Conservation (phyloP, 1,284 basidiomycete species). For the Dichomitus squalens region DNA sequence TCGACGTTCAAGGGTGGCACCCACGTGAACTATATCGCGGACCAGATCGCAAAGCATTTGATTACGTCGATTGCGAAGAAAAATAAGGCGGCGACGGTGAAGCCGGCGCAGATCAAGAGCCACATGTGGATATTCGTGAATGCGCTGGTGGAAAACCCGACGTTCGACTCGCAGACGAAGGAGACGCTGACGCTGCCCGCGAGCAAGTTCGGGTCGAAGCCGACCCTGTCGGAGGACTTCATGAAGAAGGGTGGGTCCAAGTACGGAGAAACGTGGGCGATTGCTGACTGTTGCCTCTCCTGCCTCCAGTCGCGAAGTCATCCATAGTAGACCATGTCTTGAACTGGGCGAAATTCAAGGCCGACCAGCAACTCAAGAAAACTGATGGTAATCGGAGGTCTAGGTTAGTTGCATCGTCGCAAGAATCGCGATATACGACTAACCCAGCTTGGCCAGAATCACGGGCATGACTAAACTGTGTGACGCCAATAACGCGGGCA, state of each 20-base stretch:
- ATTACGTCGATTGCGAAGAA: slow-evolving; percentile 90
- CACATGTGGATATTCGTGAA: slow-evolving; percentile 99
- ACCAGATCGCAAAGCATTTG: slow-evolving; percentile 87
- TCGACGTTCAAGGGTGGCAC: slow-evolving; percentile 97
- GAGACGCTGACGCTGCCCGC: slow-evolving; percentile 90
- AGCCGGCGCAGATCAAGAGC: slow-evolving; percentile 92
- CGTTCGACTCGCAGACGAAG: slow-evolving; percentile 99
- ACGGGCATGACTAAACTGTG: slow-evolving; percentile 93
- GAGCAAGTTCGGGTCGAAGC: slow-evolving; percentile 92
- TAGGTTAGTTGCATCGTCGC: slow-evolving; percentile 50
- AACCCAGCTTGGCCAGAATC: slow-evolving; percentile 51
- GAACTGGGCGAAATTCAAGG: slow-evolving; percentile 96
- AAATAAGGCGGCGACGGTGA: slow-evolving; percentile 94
- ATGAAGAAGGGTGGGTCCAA: slow-evolving; percentile 85
- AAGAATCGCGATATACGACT: neutral
- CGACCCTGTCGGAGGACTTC: slow-evolving; percentile 86
- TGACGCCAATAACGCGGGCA: slow-evolving; percentile 98
- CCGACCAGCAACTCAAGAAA: slow-evolving; percentile 95
- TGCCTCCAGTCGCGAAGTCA: slow-evolving; percentile 77
- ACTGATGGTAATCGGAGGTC: slow-evolving; percentile 95
- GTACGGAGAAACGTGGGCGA: neutral
- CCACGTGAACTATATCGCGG: slow-evolving; percentile 87
- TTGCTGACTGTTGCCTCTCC: neutral
- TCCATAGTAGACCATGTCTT: slow-evolving; percentile 92
- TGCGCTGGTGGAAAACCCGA: slow-evolving; percentile 95